These are phyloP conservation scores for Corylus avellana DNA, from an alignment of 306 rosid genomes.

Conservation along the genomic window DNA sequence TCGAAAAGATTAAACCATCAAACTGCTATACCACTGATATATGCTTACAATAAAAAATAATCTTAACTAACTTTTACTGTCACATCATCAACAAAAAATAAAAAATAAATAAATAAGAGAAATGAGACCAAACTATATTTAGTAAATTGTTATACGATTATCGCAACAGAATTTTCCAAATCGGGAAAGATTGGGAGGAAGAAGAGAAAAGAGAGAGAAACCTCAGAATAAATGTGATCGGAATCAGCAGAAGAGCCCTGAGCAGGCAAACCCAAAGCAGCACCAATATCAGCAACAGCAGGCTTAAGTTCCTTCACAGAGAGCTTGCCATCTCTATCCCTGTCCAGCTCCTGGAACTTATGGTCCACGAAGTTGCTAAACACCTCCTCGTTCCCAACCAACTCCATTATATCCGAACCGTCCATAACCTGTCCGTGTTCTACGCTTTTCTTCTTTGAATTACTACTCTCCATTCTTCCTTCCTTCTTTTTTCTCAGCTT, in stretches of 20 bases:
- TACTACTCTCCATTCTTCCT: too few species aligned
- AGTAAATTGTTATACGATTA: too few species aligned
- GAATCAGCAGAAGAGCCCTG: constrained; percentile 74
- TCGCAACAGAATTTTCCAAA: too few species aligned
- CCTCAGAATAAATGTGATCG: constrained; percentile 86
- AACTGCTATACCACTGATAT: too few species aligned
- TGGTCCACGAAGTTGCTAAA: constrained; percentile 72
- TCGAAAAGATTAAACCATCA: too few species aligned
- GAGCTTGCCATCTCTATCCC: constrained; percentile 80
- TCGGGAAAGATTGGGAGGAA: not conserved
- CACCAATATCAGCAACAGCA: constrained; percentile 96
- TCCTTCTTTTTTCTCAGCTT: not conserved
- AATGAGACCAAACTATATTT: too few species aligned
- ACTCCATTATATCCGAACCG: constrained; percentile 92
- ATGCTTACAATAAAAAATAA: too few species aligned
- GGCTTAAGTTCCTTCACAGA: constrained; percentile 89
- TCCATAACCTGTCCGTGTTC: constrained; percentile 68
- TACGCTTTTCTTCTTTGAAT: constrained; percentile 31
- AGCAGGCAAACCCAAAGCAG: constrained; percentile 92
- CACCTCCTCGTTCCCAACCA: constrained; percentile 82
- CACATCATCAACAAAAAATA: too few species aligned
- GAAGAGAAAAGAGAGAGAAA: constrained; percentile 4
- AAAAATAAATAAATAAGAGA: too few species aligned
- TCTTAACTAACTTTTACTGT: too few species aligned
- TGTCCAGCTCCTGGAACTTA: constrained; percentile 82